Evolutionary conservation across 2,329 filamentous ascomycete species (phyloP), one percentile per base, ranked within the genome.

Genomic region (Penicillium sp.): DNA sequence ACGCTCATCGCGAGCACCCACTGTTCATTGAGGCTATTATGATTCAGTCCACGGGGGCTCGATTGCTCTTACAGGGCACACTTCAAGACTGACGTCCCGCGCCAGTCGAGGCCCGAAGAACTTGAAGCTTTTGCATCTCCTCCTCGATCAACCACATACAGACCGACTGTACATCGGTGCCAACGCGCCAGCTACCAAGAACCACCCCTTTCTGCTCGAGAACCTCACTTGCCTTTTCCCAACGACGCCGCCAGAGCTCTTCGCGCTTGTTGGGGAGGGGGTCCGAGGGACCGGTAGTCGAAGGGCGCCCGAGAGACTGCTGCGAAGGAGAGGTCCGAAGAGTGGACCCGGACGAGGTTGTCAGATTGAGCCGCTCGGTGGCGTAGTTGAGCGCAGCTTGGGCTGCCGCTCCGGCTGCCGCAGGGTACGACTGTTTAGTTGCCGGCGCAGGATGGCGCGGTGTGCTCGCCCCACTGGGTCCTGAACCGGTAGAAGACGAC

Each of bases 191-290:
- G 49, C 65, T 71, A 35, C 66, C 62, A 18, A 77, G 54, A 8
- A 73, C 62, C 18, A 77, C 72, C 1, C 69, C 71, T 13, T 69
- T 61, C 5, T 67, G 56, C 2, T 66, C 61, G 33, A 77, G 63
- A 12, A 73, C 66, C 4, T 71, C 67, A 27, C 68, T 68, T 0
- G 74, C 72, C 4, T 71, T 63, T 37, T 66, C 68, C 74, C 74
- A 77, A 29, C 74, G 67, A 26, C 73, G 67, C 37, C 65, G 64
- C 74, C 74, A 77, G 7, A 75, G 58, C 47, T 76, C 74, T 47
- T 76, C 70, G 7, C 73, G 73, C 48, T 74, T 76, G 45, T 70
- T 75, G 4, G 68, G 66, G 2, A 71, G 58, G 0, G 70, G 61
- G 2, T 62, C 9, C 62, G 63, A 7, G 61, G 61, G 11, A 48